Base-by-base conservation (phyloP, 805 yeast species). In the Wickerhamiella brachini region DNA sequence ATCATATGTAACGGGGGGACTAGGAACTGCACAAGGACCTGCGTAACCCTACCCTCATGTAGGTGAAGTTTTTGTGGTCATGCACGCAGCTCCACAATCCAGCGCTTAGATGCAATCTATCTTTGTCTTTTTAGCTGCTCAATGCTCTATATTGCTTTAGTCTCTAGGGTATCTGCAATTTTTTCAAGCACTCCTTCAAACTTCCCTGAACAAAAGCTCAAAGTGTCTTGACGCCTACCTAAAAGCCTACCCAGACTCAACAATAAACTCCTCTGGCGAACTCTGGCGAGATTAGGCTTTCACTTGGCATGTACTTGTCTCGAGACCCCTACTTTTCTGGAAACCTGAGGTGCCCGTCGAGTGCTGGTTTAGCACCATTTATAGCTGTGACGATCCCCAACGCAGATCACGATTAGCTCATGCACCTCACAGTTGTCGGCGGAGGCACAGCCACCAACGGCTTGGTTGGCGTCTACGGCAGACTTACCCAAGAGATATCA, bases 361-460 rank as follows among this genome's bases (percentile, higher is more conserved):
- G n/a, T n/a, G n/a, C n/a, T n/a, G n/a, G n/a, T n/a, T n/a, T n/a
- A 29, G 34, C 12, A 15, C 15, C 26, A 24, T 5, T 8, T 8
- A 5, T 24, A 8, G 8, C 26, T 24, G 8, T 5, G 8, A 4
- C 34, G 12, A 15, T 9, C 34, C 34, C 34, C 34, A 12, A 29
- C 34, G 26, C 8, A 4, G 34, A 29, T 29, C 34, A 29, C 34
- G 34, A 29, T 29, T 29, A 29, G 34, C 34, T 23, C 21, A 59
- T 57, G 62, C 54, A 53, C 49, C 49, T 61, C 23, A 53, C 57
- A 2, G 68, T 67, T 7, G 56, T 67, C 8, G 64, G 68, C 22
- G 70, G 70, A 1, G 70, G 70, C 10, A 65, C 70, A 0, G 97
- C 96, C 20, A 83, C 96, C 2, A 89, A 89, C 64, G 80, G 81